phyloP scores from a whole-genome alignment of 352 stramenopile species.

The Globisporangium nagaii region DNA sequence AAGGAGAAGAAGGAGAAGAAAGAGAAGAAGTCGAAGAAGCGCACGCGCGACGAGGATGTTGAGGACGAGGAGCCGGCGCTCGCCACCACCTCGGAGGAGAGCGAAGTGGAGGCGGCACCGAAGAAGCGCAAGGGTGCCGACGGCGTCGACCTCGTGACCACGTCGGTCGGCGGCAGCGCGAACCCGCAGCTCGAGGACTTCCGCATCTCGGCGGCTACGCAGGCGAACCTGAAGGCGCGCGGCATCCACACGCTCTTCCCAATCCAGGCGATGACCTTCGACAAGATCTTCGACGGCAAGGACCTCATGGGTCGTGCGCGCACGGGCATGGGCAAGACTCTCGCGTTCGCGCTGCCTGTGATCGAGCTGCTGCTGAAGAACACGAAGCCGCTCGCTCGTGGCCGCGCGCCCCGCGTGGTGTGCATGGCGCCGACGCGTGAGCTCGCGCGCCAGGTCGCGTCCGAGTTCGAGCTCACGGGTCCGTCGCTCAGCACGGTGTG shows the following conservation, averaged over 20 bases:
- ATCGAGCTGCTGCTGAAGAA: conserved; percentile 90
- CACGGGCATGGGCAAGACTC: conserved; percentile 98
- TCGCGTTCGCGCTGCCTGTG: conserved; percentile 96
- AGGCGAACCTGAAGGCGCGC: conserved; percentile 57
- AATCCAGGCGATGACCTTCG: conserved; percentile 93
- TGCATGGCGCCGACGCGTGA: conserved; percentile 97
- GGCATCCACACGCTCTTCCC: conserved; percentile 89
- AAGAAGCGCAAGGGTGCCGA: conserved; percentile 28
- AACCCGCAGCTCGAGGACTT: conserved; percentile 78
- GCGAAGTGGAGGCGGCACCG: conserved; percentile 33
- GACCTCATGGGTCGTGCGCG: conserved; percentile 97
- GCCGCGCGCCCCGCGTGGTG: conserved; percentile 88
- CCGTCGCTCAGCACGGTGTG: conserved; percentile 80
- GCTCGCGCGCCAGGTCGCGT: conserved; percentile 95
- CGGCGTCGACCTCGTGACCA: conserved; percentile 5
- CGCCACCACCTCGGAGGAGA: conserved; percentile 45
- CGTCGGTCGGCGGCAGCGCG: conserved; percentile 36
- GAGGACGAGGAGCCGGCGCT: conserved; percentile 22
- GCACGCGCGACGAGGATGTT: conserved; percentile 32
- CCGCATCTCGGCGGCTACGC: conserved; percentile 53
- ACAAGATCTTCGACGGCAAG: conserved; percentile 92
- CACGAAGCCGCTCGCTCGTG: conserved; percentile 60
- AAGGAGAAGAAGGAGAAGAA: conserved; percentile 67
- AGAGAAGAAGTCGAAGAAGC: conserved; percentile 77
- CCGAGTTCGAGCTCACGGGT: conserved; percentile 82